phyloP scores from a whole-genome alignment of 345 rosid species.

The Barbarea vulgaris region DNA sequence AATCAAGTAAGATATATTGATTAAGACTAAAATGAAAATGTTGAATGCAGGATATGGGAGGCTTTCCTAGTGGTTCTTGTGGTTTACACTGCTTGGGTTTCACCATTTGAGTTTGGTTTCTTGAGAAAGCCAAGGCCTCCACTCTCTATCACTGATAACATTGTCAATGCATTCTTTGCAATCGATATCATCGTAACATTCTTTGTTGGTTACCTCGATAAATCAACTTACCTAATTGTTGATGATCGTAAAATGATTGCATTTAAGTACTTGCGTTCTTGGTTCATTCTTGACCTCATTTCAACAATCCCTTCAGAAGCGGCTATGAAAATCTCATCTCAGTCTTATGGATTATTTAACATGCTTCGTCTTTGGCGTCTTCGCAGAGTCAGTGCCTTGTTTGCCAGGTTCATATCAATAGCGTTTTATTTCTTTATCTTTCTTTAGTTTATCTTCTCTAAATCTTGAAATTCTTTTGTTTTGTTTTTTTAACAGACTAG shows the following conservation, averaged over 20 bases:
- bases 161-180: slow-evolving; percentile 90
- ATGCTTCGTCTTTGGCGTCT: slow-evolving; percentile 99
- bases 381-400: slow-evolving; percentile 87
- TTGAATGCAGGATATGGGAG: slow-evolving; percentile 74
- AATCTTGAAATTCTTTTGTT: slow-evolving; percentile 18
- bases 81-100: slow-evolving; percentile 88
- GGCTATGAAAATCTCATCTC: slow-evolving; percentile 59
- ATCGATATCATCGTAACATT: slow-evolving; percentile 79
- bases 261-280: slow-evolving; percentile 71
- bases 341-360: slow-evolving; percentile 72
- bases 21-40: not conserved
- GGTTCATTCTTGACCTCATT: slow-evolving; percentile 76
- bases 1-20: not conserved
- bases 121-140: slow-evolving; percentile 53
- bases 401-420: slow-evolving; percentile 66
- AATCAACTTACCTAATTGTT: slow-evolving; percentile 63
- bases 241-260: slow-evolving; percentile 75
- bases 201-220: slow-evolving; percentile 85
- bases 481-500: slow-evolving; percentile 53
- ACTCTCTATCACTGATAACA: slow-evolving; percentile 69
- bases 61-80: slow-evolving; percentile 72
- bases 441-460: not conserved
- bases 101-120: slow-evolving; percentile 93
- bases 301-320: slow-evolving; percentile 84
- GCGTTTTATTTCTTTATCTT: not conserved